These are phyloP conservation scores for Entrophospora sp. DNA, from an alignment of 192 early-diverging fungal genomes.

Conservation along the genomic window DNA sequence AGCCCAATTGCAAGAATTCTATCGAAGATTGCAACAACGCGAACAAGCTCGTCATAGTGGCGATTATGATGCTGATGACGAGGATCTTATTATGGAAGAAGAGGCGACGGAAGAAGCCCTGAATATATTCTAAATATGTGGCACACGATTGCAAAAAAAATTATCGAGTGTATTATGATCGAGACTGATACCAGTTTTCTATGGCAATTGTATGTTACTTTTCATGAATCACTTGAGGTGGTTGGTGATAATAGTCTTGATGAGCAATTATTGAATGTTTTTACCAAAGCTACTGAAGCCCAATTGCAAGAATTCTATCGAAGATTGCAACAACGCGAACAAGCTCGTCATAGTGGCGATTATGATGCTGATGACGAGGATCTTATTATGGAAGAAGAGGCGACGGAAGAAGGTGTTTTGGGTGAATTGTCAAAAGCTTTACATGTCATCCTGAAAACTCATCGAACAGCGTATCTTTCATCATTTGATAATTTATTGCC, in stretches of 20 bases:
- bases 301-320: constrained; percentile 73
- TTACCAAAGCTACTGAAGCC: constrained; percentile 54
- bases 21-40: constrained; percentile 64
- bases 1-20: constrained; percentile 68
- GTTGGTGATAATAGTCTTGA: constrained; percentile 58
- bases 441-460: constrained; percentile 70
- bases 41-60: constrained; percentile 60
- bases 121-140: constrained; percentile 60
- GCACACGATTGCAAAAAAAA: constrained; percentile 62
- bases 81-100: constrained; percentile 79
- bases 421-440: constrained; percentile 76
- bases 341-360: constrained; percentile 63
- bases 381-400: constrained; percentile 72
- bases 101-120: constrained; percentile 63
- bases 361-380: constrained; percentile 94
- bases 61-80: constrained; percentile 90
- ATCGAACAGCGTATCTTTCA: constrained; percentile 63
- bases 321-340: constrained; percentile 68
- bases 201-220: constrained; percentile 67
- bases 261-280: constrained; percentile 56
- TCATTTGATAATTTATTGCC: constrained; percentile 77
- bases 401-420: constrained; percentile 69
- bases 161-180: constrained; percentile 66
- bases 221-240: constrained; percentile 61
- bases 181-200: constrained; percentile 81